Evolutionary conservation across 345 rosid genomes (phyloP).

Genomic region (Pistacia integerrima): DNA sequence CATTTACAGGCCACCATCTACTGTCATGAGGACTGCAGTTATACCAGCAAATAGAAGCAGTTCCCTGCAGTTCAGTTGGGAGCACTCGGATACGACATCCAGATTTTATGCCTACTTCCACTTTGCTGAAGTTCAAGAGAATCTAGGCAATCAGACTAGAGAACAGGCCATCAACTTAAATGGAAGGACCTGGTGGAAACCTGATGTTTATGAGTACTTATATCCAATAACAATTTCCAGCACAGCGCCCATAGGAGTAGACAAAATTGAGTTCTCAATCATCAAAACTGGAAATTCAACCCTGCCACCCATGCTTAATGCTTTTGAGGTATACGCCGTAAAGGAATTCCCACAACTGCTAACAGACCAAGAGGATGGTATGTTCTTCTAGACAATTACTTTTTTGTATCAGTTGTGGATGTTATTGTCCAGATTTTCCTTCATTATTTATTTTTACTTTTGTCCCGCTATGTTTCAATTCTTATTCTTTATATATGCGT

Average conservation of each 20-base stretch:
- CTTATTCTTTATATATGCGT: background rate
- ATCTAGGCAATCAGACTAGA: background rate
- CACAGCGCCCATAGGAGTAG: background rate
- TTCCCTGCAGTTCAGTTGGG: background rate
- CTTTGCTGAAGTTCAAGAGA: conserved; percentile 25
- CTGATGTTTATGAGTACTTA: background rate
- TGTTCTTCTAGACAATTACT: background rate
- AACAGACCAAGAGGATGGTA: conserved; percentile 8
- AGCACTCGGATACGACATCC: background rate
- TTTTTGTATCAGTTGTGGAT: background rate
- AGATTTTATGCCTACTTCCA: conserved; percentile 25
- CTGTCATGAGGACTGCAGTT: conserved; percentile 29
- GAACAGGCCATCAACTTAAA: background rate
- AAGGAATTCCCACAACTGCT: background rate
- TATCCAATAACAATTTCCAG: background rate
- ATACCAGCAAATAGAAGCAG: conserved; percentile 7
- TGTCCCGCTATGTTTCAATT: background rate
- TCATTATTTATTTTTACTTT: background rate
- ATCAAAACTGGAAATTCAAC: background rate
- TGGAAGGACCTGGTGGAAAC: background rate
- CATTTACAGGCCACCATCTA: conserved; percentile 24
- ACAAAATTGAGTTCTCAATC: background rate
- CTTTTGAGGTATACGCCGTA: background rate
- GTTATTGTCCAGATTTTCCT: background rate
- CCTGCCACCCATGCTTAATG: background rate